These are phyloP conservation scores for Aspergillus neotritici DNA, from an alignment of 2,329 filamentous ascomycete species.

Conservation along the genomic window DNA sequence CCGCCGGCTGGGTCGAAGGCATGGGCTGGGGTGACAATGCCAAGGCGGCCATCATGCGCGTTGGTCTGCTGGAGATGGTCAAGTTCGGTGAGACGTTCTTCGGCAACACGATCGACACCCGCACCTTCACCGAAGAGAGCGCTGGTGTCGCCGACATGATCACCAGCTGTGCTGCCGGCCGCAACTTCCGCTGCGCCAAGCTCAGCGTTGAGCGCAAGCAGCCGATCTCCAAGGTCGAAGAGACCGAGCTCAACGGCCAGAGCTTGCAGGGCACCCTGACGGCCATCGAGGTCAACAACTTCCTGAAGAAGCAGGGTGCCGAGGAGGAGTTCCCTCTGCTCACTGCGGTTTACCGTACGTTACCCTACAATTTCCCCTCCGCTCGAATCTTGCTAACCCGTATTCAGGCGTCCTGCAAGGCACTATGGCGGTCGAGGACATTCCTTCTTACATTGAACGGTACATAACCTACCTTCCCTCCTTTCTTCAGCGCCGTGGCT, in stretches of 20 bases:
- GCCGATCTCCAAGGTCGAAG: conserved; percentile 80
- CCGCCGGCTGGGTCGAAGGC: conserved; percentile 90
- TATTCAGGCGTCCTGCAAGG: conserved; percentile 65
- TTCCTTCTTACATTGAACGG: conserved; percentile 61
- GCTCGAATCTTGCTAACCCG: conserved; percentile 17
- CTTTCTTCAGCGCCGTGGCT: conserved; percentile 5
- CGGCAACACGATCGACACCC: conserved; percentile 67
- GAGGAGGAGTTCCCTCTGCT: conserved; percentile 88
- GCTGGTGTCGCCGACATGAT: conserved; percentile 94
- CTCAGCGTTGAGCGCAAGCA: conserved; percentile 74
- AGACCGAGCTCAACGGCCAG: conserved; percentile 87
- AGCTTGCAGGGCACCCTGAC: conserved; percentile 93
- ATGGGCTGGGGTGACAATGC: conserved; percentile 97
- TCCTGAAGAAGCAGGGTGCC: conserved; percentile 70
- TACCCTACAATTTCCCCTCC: conserved; percentile 8
- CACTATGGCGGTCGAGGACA: conserved; percentile 70
- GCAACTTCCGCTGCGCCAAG: conserved; percentile 92
- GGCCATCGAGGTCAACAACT: conserved; percentile 83
- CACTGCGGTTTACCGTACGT: conserved; percentile 69
- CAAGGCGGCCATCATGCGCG: conserved; percentile 96
- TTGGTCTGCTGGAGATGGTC: conserved; percentile 93
- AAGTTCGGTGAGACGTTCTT: conserved; percentile 95
- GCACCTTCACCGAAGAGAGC: conserved; percentile 94
- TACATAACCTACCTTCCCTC: conserved; percentile 23
- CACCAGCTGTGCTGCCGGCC: conserved; percentile 83